Conservation (phyloP, 768 basidiomycete genomes). For the Hysterangium stoloniferum region DNA sequence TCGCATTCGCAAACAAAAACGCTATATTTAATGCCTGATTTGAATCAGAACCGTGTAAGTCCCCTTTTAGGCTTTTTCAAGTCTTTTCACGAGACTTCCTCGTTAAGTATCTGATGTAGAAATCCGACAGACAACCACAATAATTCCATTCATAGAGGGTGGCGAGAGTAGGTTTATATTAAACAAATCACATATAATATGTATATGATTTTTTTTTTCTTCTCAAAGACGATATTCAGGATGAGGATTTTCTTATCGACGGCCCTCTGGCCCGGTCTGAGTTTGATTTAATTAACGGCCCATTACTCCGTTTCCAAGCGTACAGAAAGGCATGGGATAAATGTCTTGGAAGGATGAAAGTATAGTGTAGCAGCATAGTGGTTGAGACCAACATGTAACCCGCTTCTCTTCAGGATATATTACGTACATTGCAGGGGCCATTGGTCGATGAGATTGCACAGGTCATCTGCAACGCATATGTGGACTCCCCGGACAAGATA, state of each 20-base stretch:
- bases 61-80: no score
- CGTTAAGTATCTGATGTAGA: background rate
- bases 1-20: background rate
- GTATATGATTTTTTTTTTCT: background rate
- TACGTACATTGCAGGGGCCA: constrained; percentile 40
- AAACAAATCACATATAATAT: no score
- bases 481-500: constrained; percentile 34
- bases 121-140: background rate
- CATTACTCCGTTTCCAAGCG: constrained; percentile 36
- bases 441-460: constrained; percentile 38
- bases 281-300: constrained; percentile 6
- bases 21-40: no score
- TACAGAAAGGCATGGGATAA: constrained; percentile 53
- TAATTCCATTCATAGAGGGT: background rate
- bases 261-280: constrained; percentile 10
- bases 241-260: constrained; percentile 1
- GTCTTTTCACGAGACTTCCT: no score
- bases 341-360: constrained; percentile 47
- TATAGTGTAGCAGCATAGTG: constrained; percentile 23
- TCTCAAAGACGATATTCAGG: background rate
- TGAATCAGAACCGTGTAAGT: no score
- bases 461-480: constrained; percentile 34
- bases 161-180: background rate
- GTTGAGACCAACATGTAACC: constrained; percentile 10
- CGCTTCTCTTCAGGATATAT: constrained; percentile 31